Evolutionary conservation across 805 yeast species (phyloP).

Genomic region (Kluyveromyces wickerhamii): DNA sequence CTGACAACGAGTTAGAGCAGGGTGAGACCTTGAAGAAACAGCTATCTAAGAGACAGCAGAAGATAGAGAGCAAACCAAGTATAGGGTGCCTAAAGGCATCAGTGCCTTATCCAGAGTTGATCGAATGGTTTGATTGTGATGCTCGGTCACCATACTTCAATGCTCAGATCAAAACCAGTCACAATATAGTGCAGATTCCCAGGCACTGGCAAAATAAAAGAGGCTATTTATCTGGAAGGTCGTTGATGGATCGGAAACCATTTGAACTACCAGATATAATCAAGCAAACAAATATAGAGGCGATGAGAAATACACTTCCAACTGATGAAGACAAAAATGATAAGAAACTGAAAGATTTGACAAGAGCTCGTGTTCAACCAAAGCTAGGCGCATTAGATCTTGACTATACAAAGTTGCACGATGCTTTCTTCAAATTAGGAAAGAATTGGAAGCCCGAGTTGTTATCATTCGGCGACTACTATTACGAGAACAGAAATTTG

Average conservation of each 20-base stretch:
- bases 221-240: constrained; percentile 60
- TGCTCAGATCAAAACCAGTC: constrained; percentile 53
- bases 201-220: constrained; percentile 74
- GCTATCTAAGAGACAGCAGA: constrained; percentile 42
- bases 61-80: constrained; percentile 45
- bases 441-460: constrained; percentile 55
- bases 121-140: constrained; percentile 85
- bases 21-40: too few species aligned
- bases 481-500: constrained; percentile 65
- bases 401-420: constrained; percentile 72
- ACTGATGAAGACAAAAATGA: constrained; percentile 31
- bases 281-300: constrained; percentile 73
- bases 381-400: constrained; percentile 80
- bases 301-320: constrained; percentile 60
- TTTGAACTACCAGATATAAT: constrained; percentile 76
- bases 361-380: constrained; percentile 82
- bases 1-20: too few species aligned
- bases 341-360: constrained; percentile 53
- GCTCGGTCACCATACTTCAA: constrained; percentile 68
- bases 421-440: constrained; percentile 81
- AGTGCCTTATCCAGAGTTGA: constrained; percentile 56
- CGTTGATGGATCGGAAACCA: constrained; percentile 60
- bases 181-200: constrained; percentile 72
- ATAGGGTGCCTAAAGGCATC: constrained; percentile 58
- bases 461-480: constrained; percentile 65